These are phyloP conservation scores for Clonostachys rosea DNA, from an alignment of 2,329 filamentous ascomycete species.

Conservation along the genomic window DNA sequence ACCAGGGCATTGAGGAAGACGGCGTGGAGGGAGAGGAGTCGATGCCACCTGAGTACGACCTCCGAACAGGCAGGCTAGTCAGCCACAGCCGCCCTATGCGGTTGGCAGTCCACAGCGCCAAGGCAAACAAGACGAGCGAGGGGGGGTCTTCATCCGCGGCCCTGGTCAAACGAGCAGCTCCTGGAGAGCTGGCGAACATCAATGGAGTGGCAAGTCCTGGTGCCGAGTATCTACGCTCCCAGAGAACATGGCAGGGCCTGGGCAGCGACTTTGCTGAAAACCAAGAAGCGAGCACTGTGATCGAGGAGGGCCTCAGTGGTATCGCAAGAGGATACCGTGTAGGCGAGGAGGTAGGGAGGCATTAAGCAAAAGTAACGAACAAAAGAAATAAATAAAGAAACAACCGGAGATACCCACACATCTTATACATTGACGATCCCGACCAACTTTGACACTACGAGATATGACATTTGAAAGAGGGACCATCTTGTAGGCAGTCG, in stretches of 20 bases:
- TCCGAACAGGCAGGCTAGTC: slow-evolving; percentile 81
- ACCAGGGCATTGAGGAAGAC: slow-evolving; percentile 16
- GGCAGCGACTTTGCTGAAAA: slow-evolving; percentile 69
- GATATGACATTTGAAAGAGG: too few species aligned
- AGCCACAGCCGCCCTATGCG: slow-evolving; percentile 74
- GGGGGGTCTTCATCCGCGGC: slow-evolving; percentile 12
- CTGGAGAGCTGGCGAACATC: slow-evolving; percentile 70
- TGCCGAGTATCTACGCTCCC: slow-evolving; percentile 77
- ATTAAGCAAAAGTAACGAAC: slow-evolving; percentile 8
- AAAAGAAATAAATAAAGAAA: too few species aligned
- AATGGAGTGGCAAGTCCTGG: slow-evolving; percentile 88
- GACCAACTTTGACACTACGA: too few species aligned
- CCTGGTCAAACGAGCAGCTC: slow-evolving; percentile 51
- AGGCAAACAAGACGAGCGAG: slow-evolving; percentile 7
- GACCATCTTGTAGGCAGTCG: too few species aligned
- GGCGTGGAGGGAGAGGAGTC: slow-evolving; percentile 63
- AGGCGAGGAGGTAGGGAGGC: slow-evolving; percentile 44
- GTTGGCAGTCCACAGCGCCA: slow-evolving; percentile 23
- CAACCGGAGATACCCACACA: too few species aligned
- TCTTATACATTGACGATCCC: too few species aligned
- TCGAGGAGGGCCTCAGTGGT: slow-evolving; percentile 84
- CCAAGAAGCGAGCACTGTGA: slow-evolving; percentile 55
- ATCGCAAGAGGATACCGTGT: slow-evolving; percentile 86
- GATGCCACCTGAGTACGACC: slow-evolving; percentile 84
- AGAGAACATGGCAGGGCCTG: slow-evolving; percentile 86